Evolutionary conservation across 2,329 filamentous ascomycete species (phyloP), one percentile per base, ranked within the genome.

Genomic region (Xylariaceae sp.): DNA sequence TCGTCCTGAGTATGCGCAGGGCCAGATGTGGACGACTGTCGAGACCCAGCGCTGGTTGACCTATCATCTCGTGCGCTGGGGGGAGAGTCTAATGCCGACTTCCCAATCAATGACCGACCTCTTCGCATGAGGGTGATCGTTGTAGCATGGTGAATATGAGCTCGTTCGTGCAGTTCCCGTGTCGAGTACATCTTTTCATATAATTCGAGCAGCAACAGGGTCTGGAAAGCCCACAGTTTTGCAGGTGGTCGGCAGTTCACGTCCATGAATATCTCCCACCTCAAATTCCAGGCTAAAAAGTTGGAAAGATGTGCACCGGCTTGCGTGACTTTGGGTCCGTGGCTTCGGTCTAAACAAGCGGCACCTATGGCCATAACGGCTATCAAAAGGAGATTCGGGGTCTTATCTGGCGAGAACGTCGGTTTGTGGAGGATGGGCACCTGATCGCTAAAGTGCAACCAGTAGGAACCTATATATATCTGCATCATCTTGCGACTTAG

Each of bases 181-280:
- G 94, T 96, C 34, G 92, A 95, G 73, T 94, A 98, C 90, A 96
- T 95, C 80, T 99, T 99, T 77, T 99, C 95, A 68, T 96, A 98
- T 0, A 96, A 78, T 72, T 99, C 95, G 11, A 98, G 81, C 4
- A 98, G 81, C 4, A 98, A 79, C 48, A 98, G 78, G 1, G 94
- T 88, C 72, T 98, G 95, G 76, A 98, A 98, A 0, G 96, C 86
- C 94, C 94, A 99, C 6, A 99, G 77, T 74, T 96, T 96, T 7
- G 94, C 94, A 0, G 95, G 94, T 1, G 95, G 93, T 16, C 91
- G 83, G 75, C 96, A 97, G 74, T 93, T 91, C 12, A 84, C 82
- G 70, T 97, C 90, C 82, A 93, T 95, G 71, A 98, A 97, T 33
- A 97, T 90, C 72, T 96, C 91, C 91, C 93, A 97, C 53, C 95